phyloP scores from a whole-genome alignment of 192 early-diverging fungal species.

The Coemansia sp. region DNA sequence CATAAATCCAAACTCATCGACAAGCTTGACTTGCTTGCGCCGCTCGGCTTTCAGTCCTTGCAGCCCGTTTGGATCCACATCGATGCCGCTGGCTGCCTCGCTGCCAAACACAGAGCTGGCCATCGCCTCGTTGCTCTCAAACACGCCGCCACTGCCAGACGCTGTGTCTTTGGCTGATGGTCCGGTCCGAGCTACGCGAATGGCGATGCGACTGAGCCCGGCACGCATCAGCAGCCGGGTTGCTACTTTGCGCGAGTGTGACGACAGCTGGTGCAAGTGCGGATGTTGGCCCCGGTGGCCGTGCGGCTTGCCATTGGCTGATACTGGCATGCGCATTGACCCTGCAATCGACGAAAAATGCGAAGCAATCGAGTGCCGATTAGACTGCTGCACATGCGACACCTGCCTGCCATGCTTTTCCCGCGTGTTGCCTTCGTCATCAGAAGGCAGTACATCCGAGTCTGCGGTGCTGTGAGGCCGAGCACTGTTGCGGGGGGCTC shows the following conservation, averaged over 20 bases:
- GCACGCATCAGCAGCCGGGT: constrained; percentile 52
- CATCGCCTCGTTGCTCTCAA: constrained; percentile 20
- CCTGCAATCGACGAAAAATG: constrained; percentile 28
- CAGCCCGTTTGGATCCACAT: constrained; percentile 42
- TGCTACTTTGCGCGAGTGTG: constrained; percentile 39
- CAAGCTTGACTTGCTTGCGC: constrained; percentile 43
- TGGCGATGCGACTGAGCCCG: constrained; percentile 49
- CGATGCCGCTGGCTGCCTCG: constrained; percentile 25
- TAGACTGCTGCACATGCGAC: not conserved
- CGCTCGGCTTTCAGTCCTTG: constrained; percentile 35
- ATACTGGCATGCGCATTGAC: constrained; percentile 8
- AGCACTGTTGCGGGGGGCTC: constrained; percentile 6
- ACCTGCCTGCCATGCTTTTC: not conserved
- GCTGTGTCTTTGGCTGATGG: not conserved
- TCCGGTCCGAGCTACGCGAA: constrained; percentile 38
- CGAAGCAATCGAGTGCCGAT: constrained; percentile 25
- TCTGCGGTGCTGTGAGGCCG: constrained; percentile 18
- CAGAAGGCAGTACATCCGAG: constrained; percentile 17
- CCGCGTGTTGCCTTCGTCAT: constrained; percentile 15
- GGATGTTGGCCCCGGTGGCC: not conserved
- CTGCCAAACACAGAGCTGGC: constrained; percentile 24
- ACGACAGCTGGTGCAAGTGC: constrained; percentile 19
- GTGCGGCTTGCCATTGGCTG: not conserved
- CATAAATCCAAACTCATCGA: constrained; percentile 49
- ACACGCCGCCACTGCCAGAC: constrained; percentile 2